phyloP scores from a whole-genome alignment of 2,329 filamentous ascomycete species.

The Phaeophleospora eucalypticola region DNA sequence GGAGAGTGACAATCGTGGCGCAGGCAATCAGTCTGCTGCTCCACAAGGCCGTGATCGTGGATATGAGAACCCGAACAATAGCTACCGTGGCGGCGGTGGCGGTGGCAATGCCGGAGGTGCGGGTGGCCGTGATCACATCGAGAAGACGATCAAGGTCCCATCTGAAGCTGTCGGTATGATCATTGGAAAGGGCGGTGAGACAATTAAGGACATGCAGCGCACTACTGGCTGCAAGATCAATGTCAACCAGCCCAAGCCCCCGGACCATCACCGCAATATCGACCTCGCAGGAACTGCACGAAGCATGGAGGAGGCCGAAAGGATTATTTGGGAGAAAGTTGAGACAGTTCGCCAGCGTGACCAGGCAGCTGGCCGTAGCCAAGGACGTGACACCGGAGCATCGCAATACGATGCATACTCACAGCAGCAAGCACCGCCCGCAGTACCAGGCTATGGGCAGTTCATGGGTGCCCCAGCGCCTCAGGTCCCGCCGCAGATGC shows the following conservation, averaged over 20 bases:
- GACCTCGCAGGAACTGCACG: slow-evolving; percentile 74
- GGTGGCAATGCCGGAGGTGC: slow-evolving; percentile 35
- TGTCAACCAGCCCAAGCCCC: slow-evolving; percentile 74
- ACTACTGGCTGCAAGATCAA: slow-evolving; percentile 91
- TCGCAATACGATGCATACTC: slow-evolving; percentile 43
- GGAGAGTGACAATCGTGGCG: slow-evolving; percentile 67
- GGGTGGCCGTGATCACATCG: slow-evolving; percentile 56
- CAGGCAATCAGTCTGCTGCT: slow-evolving; percentile 20
- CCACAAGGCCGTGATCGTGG: slow-evolving; percentile 27
- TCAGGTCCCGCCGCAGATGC: slow-evolving; percentile 29
- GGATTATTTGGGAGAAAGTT: slow-evolving; percentile 85
- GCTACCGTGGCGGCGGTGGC: slow-evolving; percentile 11
- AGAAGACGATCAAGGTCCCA: slow-evolving; percentile 78
- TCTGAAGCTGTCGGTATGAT: slow-evolving; percentile 95
- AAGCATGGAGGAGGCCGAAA: slow-evolving; percentile 75
- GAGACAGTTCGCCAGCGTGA: slow-evolving; percentile 67
- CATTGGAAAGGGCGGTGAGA: slow-evolving; percentile 88
- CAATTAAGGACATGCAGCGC: slow-evolving; percentile 89
- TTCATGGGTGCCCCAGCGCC: slow-evolving; percentile 25
- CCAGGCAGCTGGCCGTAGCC: slow-evolving; percentile 30
- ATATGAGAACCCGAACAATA: slow-evolving; percentile 18
- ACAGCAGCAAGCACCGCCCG: slow-evolving; percentile 39
- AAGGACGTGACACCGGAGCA: slow-evolving; percentile 31
- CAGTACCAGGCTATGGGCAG: slow-evolving; percentile 28
- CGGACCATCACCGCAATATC: slow-evolving; percentile 80